Evolutionary conservation across 345 rosid species (phyloP).

Genomic region (Eucalyptus cloeziana): DNA sequence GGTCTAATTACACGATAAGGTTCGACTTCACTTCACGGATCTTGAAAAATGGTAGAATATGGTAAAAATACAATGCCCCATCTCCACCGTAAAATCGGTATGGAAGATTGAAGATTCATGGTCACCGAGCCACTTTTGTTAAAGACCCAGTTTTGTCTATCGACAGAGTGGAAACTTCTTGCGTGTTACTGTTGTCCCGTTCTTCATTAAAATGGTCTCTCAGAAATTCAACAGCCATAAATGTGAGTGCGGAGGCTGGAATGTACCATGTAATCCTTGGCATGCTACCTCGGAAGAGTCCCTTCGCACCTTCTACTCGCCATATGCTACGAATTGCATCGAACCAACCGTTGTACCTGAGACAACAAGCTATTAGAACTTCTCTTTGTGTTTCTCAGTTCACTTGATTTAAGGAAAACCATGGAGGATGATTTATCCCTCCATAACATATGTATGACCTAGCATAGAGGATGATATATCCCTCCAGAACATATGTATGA

Average conservation of each 20-base stretch:
- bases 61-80: background rate
- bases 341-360: conserved; percentile 75
- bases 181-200: conserved; percentile 1
- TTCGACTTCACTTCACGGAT: background rate
- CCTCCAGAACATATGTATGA: background rate
- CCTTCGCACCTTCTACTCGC: conserved; percentile 60
- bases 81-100: background rate
- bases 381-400: background rate
- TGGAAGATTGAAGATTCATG: background rate
- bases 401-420: background rate
- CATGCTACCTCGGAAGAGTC: conserved; percentile 80
- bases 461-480: background rate
- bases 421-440: background rate
- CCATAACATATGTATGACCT: background rate
- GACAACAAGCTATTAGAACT: background rate
- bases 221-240: conserved; percentile 95
- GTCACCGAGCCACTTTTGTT: conserved; percentile 23
- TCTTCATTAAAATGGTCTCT: conserved; percentile 58
- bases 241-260: conserved; percentile 92
- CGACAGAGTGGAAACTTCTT: conserved; percentile 24
- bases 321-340: conserved; percentile 63
- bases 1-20: background rate
- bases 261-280: conserved; percentile 91
- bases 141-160: conserved; percentile 44
- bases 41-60: background rate